Evolutionary conservation across 257 asterid genomes (phyloP).

Genomic region (Parsonsia alboflavescens): DNA sequence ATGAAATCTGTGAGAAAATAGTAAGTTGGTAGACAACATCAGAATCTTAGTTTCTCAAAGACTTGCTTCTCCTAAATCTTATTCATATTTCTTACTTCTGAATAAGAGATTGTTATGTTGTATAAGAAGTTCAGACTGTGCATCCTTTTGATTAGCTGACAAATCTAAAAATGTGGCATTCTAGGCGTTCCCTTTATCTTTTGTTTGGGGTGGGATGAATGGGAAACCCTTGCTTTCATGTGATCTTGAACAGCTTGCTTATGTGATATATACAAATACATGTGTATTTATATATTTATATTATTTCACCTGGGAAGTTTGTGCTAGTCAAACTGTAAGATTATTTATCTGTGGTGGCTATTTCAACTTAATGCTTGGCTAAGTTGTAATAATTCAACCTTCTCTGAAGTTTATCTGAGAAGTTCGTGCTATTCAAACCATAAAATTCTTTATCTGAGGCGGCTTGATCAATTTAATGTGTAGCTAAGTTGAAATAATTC

Average conservation of each 20-base stretch:
- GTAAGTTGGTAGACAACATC: constrained; percentile 36
- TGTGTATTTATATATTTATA: too few relatives aligned
- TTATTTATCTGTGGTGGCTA: neutral
- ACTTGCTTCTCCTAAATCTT: constrained; percentile 2
- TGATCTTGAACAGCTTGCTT: neutral
- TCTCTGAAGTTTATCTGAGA: neutral
- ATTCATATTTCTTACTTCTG: neutral
- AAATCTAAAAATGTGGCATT: neutral
- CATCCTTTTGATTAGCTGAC: neutral
- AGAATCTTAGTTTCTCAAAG: neutral
- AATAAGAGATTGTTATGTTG: neutral
- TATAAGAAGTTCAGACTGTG: neutral
- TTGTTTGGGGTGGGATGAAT: neutral
- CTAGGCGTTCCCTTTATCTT: neutral
- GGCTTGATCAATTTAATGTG: neutral
- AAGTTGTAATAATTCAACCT: neutral
- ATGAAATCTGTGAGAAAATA: constrained; percentile 35
- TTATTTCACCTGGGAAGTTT: too few relatives aligned
- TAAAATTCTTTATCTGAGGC: neutral
- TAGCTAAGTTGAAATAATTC: neutral
- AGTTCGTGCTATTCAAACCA: too few relatives aligned
- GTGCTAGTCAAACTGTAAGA: too few relatives aligned
- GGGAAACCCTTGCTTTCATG: neutral
- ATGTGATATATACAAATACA: neutral
- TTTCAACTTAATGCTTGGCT: neutral